Evolutionary conservation across 2,329 filamentous ascomycete genomes (phyloP).

Genomic region (Botrytis elliptica): DNA sequence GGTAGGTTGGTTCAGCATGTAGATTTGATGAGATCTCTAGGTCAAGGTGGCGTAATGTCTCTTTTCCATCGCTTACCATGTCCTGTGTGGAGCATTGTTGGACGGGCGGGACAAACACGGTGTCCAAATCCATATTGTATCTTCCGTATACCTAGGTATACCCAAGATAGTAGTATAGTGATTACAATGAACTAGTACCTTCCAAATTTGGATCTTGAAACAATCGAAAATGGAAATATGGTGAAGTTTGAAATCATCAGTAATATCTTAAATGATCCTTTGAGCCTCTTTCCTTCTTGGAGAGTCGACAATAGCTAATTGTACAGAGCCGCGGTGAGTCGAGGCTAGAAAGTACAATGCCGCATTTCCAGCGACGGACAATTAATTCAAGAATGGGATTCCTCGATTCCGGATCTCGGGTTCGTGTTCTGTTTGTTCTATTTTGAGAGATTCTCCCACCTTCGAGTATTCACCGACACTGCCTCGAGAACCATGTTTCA

Average conservation of each 20-base stretch:
- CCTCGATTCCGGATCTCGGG: constrained; percentile 11
- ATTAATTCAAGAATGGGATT: neutral
- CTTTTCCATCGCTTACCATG: constrained; percentile 4
- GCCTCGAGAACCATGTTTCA: constrained; percentile 18
- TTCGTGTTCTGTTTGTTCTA: constrained; percentile 4
- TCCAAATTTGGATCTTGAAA: constrained; percentile 19
- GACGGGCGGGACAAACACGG: constrained; percentile 3
- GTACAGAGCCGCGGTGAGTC: neutral
- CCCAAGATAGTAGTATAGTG: neutral
- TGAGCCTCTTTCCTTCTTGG: constrained; percentile 14
- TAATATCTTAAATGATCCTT: constrained; percentile 19
- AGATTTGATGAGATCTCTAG: constrained; percentile 8
- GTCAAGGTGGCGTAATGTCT: constrained; percentile 15
- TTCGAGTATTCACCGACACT: constrained; percentile 14
- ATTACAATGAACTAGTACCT: constrained; percentile 12
- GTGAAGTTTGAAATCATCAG: constrained; percentile 16
- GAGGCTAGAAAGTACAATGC: constrained; percentile 5
- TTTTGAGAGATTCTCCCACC: constrained; percentile 17
- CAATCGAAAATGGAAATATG: constrained; percentile 13
- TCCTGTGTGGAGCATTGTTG: neutral
- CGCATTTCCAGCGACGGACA: constrained; percentile 8
- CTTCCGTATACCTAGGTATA: neutral
- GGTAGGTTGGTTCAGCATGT: neutral
- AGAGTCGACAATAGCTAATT: neutral
- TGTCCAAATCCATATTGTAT: constrained; percentile 4